Base-by-base conservation (phyloP, 345 rosid species). In the Stellera chamaejasme region DNA sequence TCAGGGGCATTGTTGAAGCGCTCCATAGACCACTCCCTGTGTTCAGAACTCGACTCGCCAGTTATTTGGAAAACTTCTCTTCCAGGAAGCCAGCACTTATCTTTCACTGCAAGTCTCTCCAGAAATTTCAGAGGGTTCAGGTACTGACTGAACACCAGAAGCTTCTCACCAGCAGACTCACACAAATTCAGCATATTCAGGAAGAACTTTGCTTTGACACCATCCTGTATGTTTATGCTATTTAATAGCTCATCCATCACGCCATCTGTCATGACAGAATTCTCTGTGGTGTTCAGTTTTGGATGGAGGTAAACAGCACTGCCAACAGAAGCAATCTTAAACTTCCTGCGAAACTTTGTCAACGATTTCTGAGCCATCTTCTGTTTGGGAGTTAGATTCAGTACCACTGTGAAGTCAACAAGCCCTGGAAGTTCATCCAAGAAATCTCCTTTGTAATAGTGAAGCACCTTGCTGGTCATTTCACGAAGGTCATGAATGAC, bases 381-480 rank as follows among this genome's bases (percentile, higher is more conserved):
- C 73, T 88, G 98, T 45, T 28, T 68, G 42, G 67, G 54, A 65
- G 80, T 88, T 10, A 88, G 80, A 52, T 77, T 81, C n/a, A 92
- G 82, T 54, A 80, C 61, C 12, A 85, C 85, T 2, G 90, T 88
- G 69, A 82, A 91, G 64, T 91, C 98, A 55, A 72, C 71, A 13
- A 88, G 84, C 51, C 92, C 93, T 14, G 82, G 98, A 61, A 91
- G 92, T 78, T 88, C 84, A 43, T 85, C 98, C 47, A 78, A 55
- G 71, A 84, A 88, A 68, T 92, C 93, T 50, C 95, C 96, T 72
- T 85, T 92, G 67, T 92, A 85, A 60, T 88, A 92, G 62, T 92
- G 98, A 56, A 92, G 85, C 50, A 92, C 77, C 23, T 70, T 67
- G 51, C 75, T 62, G 5, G 96, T 92, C 98, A 88, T 88, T 67